These are phyloP conservation scores for Cucurbita moschata DNA, from an alignment of 306 rosid genomes.

Conservation along the genomic window DNA sequence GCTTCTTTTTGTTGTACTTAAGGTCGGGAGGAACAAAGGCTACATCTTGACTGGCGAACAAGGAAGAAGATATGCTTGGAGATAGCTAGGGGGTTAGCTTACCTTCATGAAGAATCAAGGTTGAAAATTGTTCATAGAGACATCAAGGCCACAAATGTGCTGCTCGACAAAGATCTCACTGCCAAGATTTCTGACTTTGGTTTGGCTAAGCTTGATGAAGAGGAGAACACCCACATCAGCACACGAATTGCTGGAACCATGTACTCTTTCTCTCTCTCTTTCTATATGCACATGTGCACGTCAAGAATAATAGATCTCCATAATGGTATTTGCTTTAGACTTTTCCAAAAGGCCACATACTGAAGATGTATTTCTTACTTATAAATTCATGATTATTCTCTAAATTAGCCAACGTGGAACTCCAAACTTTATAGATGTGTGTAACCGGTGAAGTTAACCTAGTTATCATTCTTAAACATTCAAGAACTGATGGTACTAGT, in stretches of 20 bases:
- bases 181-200: conserved; percentile 95
- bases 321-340: too few species aligned
- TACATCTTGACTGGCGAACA: conserved; percentile 57
- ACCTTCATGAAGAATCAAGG: conserved; percentile 84
- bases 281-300: not conserved
- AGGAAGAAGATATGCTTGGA: conserved; percentile 62
- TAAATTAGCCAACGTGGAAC: too few species aligned
- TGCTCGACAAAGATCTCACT: conserved; percentile 62
- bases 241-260: conserved; percentile 80
- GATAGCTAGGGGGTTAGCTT: conserved; percentile 68
- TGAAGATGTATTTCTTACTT: too few species aligned
- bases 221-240: conserved; percentile 76
- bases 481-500: not conserved
- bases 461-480: not conserved
- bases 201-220: conserved; percentile 87
- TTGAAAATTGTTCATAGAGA: conserved; percentile 89
- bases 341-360: too few species aligned
- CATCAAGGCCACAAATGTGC: conserved; percentile 78
- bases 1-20: not conserved
- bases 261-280: conserved; percentile 20
- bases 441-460: not conserved
- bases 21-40: conserved; percentile 39
- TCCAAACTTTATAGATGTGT: not conserved
- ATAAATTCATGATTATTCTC: too few species aligned
- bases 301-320: too few species aligned